Conservation (phyloP, 495 filamentous ascomycete genomes). For the Parachaetomium inaequale region DNA sequence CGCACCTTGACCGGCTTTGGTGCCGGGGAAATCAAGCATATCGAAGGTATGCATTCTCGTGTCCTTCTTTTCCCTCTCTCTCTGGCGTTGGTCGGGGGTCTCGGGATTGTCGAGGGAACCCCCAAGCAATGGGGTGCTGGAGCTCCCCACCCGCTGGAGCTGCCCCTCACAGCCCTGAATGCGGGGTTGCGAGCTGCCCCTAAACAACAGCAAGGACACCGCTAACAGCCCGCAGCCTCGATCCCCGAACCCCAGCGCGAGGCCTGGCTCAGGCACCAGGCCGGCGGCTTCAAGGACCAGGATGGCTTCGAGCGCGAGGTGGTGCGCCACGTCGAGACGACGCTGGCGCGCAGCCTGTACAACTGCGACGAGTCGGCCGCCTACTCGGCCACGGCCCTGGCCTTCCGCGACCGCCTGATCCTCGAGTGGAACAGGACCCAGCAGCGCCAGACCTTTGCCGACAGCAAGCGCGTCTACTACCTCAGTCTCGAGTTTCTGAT, state of each 20-base stretch:
- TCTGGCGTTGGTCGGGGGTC: neutral
- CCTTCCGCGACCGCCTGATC: conserved; percentile 87
- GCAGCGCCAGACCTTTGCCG: conserved; percentile 85
- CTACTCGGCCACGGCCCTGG: conserved; percentile 84
- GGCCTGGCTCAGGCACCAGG: conserved; percentile 78
- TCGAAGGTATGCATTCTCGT: conserved; percentile 58
- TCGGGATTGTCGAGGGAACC: neutral
- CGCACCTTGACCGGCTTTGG: conserved; percentile 91
- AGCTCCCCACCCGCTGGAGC: neutral
- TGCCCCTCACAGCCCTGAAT: neutral
- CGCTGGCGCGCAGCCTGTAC: conserved; percentile 90
- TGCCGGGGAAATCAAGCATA: conserved; percentile 81
- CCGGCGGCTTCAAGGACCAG: conserved; percentile 67
- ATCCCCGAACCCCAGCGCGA: conserved; percentile 88
- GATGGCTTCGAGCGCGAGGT: conserved; percentile 68
- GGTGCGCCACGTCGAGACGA: conserved; percentile 93
- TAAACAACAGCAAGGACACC: neutral
- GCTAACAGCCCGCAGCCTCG: conserved; percentile 42
- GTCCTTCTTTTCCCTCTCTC: neutral
- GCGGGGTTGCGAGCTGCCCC: neutral
- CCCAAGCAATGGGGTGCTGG: neutral
- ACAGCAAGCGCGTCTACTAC: conserved; percentile 94
- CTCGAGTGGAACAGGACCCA: conserved; percentile 98
- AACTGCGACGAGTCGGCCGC: conserved; percentile 96
- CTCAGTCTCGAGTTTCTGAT: conserved; percentile 95